These are phyloP conservation scores for Teratosphaeria destructans DNA, from an alignment of 2,329 filamentous ascomycete genomes.

Conservation along the genomic window DNA sequence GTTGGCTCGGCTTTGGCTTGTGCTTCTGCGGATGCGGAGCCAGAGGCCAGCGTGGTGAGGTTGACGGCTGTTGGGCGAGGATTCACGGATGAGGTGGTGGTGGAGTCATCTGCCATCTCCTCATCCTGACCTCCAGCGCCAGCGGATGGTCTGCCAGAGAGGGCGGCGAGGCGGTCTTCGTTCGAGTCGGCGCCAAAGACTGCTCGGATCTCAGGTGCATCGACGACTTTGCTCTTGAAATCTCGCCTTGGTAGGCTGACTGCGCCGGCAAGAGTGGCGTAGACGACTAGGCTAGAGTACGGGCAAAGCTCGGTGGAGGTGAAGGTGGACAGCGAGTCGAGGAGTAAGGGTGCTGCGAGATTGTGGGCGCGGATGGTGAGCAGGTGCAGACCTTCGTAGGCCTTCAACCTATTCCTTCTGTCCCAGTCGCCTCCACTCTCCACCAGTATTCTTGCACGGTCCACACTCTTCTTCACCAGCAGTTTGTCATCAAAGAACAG, in stretches of 20 bases:
- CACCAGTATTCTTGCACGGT: constrained; percentile 79
- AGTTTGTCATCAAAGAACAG: constrained; percentile 93
- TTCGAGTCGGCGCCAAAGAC: constrained; percentile 67
- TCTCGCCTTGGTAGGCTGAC: constrained; percentile 92
- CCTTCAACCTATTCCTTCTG: constrained; percentile 93
- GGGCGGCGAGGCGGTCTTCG: constrained; percentile 74
- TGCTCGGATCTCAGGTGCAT: constrained; percentile 95
- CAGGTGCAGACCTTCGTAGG: constrained; percentile 89
- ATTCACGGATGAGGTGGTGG: constrained; percentile 28
- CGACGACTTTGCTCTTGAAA: constrained; percentile 98
- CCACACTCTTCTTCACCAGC: constrained; percentile 86
- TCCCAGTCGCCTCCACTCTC: constrained; percentile 98
- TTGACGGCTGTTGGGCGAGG: constrained; percentile 66
- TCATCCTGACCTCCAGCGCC: constrained; percentile 70
- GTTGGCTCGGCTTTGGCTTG: constrained; percentile 69
- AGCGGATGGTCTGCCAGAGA: constrained; percentile 70
- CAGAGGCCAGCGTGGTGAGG: constrained; percentile 65
- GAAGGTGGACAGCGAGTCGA: constrained; percentile 95
- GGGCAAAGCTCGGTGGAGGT: constrained; percentile 98
- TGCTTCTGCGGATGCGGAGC: constrained; percentile 42
- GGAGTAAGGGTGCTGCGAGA: constrained; percentile 78
- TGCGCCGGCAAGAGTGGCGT: constrained; percentile 88
- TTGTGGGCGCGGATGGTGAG: constrained; percentile 88
- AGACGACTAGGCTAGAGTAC: constrained; percentile 89
- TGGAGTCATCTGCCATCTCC: constrained; percentile 38